Percentiles rank a stretch among this genome's conserved stretches.
Evolutionary conservation across 2,329 filamentous ascomycete species (phyloP).

Genomic region (Pseudopithomyces chartarum): DNA sequence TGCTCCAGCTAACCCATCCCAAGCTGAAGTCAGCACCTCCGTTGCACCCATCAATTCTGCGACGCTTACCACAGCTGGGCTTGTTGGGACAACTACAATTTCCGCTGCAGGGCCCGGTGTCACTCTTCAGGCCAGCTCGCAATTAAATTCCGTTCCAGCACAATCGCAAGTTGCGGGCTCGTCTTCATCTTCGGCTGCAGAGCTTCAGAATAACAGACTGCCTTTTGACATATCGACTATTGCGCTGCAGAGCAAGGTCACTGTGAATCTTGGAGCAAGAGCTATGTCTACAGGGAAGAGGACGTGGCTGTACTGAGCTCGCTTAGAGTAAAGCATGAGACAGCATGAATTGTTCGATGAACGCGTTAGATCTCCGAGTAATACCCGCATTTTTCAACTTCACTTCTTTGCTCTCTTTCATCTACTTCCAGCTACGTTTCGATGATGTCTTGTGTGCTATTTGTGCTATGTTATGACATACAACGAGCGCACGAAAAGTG

Average conservation of each 20-base stretch:
- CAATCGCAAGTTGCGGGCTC: constrained; percentile 29
- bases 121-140: constrained; percentile 22
- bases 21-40: constrained; percentile 16
- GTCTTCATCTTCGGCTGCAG: constrained; percentile 1
- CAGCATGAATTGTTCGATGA: background rate
- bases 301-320: constrained; percentile 13
- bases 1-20: constrained; percentile 13
- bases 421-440: background rate
- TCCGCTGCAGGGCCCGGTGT: constrained; percentile 23
- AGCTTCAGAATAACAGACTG: constrained; percentile 22
- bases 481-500: background rate
- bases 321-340: background rate
- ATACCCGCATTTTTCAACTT: background rate
- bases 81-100: constrained; percentile 21
- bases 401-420: background rate
- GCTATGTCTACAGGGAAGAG: constrained; percentile 24
- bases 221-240: constrained; percentile 44
- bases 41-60: constrained; percentile 26
- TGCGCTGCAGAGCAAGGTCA: constrained; percentile 39
- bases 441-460: background rate
- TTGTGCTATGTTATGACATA: background rate
- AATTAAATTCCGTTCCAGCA: constrained; percentile 10
- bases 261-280: constrained; percentile 38
- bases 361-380: constrained; percentile 3
- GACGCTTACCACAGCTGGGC: constrained; percentile 22